Conservation (phyloP, 73 alveolate species). For the Paramecium sonneborni region DNA sequence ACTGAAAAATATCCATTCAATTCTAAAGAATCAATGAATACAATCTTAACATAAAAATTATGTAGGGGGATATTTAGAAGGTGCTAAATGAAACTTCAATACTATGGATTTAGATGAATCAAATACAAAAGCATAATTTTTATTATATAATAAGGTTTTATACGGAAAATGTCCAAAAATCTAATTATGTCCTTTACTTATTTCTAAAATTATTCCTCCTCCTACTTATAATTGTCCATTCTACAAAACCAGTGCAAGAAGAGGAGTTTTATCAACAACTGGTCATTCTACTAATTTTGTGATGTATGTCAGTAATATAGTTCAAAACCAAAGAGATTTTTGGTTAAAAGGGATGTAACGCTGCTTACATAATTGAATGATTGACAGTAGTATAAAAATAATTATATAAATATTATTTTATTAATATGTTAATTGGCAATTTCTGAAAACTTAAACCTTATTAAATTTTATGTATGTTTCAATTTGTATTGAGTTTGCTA, state of each 20-base stretch:
- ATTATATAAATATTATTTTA: background rate
- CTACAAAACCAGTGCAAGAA: constrained; percentile 86
- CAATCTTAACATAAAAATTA: constrained; percentile 98
- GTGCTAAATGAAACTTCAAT: constrained; percentile 97
- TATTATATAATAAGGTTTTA: background rate
- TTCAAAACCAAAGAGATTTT: constrained; percentile 88
- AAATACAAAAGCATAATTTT: constrained; percentile 86
- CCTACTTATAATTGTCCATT: constrained; percentile 90
- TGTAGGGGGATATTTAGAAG: constrained; percentile 97
- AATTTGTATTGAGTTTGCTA: too few species aligned
- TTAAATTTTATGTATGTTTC: too few species aligned
- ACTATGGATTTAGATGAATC: constrained; percentile 92
- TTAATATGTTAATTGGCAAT: too few species aligned
- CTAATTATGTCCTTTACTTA: constrained; percentile 94
- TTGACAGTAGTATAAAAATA: constrained; percentile 66
- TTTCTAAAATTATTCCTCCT: constrained; percentile 80
- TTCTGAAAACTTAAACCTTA: too few species aligned
- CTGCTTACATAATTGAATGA: constrained; percentile 93
- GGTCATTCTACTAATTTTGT: constrained; percentile 98
- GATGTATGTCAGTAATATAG: constrained; percentile 82
- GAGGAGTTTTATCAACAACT: constrained; percentile 95
- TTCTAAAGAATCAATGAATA: constrained; percentile 97
- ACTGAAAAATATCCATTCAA: constrained; percentile 97
- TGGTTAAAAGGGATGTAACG: constrained; percentile 98
- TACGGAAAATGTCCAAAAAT: constrained; percentile 98